Conservation (phyloP, 441 rosid genomes). For the Populus hybrid region DNA sequence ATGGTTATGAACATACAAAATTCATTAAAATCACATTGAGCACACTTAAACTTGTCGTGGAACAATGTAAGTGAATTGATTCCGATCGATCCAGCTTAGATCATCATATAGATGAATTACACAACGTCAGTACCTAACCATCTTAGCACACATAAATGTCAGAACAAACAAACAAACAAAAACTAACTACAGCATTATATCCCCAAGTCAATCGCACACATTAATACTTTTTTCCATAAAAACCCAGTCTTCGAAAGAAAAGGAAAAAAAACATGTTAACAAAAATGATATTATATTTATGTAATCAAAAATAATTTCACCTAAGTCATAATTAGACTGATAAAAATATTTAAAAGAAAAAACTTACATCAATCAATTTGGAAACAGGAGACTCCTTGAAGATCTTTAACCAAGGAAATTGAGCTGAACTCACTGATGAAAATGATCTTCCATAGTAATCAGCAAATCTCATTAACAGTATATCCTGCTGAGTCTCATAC, state of each 20-base stretch:
- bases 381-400: slow-evolving; percentile 56
- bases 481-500: slow-evolving; percentile 60
- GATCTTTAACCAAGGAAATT: slow-evolving; percentile 71
- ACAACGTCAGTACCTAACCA: not conserved
- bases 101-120: not conserved
- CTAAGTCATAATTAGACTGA: not conserved
- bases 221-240: not conserved
- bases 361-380: slow-evolving; percentile 60
- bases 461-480: slow-evolving; percentile 72
- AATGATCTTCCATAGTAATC: slow-evolving; percentile 68
- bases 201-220: not conserved
- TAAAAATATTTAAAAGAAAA: no score
- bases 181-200: not conserved
- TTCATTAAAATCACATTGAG: not conserved
- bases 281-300: not conserved
- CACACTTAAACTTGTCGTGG: not conserved
- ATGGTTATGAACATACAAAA: not conserved
- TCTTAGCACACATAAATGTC: not conserved
- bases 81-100: not conserved
- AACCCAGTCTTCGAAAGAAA: not conserved
- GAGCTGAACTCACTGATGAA: slow-evolving; percentile 48
- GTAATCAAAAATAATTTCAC: not conserved
- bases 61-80: not conserved
- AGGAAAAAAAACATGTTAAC: not conserved
- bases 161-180: not conserved